Evolutionary conservation across 495 filamentous ascomycete genomes (phyloP).

Genomic region (Penicillium longicatenatum): DNA sequence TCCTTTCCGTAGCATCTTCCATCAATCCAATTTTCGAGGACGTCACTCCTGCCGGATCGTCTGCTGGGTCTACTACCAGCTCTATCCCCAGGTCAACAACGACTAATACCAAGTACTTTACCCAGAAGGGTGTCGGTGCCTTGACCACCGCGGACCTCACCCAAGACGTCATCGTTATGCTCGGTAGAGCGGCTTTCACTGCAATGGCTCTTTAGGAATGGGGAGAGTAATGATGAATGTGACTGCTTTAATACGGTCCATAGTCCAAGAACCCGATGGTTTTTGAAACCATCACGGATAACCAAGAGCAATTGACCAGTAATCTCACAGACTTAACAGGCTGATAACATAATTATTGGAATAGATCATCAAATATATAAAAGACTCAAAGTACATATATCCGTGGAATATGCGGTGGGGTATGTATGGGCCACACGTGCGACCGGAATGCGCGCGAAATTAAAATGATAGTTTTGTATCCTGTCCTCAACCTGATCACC

Average conservation of each 20-base stretch:
- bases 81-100: neutral
- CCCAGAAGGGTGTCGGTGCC: slow-evolving; percentile 25
- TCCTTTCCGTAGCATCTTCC: neutral
- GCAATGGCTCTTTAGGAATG: slow-evolving; percentile 39
- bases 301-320: too few relatives aligned
- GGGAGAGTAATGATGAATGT: neutral
- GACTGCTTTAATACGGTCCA: neutral
- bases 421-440: slow-evolving; percentile 22
- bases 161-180: slow-evolving; percentile 45
- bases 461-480: neutral
- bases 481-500: neutral
- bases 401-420: slow-evolving; percentile 22
- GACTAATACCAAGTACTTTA: neutral
- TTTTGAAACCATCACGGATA: neutral
- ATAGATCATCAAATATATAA: neutral
- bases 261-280: neutral
- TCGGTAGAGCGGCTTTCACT: slow-evolving; percentile 45
- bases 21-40: neutral
- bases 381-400: slow-evolving; percentile 10
- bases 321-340: too few relatives aligned
- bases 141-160: slow-evolving; percentile 30
- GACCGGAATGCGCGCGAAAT: slow-evolving; percentile 11
- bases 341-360: neutral
- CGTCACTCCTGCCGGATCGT: neutral
- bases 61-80: neutral